phyloP scores from a whole-genome alignment of 768 basidiomycete species.

The Calocera cornea region DNA sequence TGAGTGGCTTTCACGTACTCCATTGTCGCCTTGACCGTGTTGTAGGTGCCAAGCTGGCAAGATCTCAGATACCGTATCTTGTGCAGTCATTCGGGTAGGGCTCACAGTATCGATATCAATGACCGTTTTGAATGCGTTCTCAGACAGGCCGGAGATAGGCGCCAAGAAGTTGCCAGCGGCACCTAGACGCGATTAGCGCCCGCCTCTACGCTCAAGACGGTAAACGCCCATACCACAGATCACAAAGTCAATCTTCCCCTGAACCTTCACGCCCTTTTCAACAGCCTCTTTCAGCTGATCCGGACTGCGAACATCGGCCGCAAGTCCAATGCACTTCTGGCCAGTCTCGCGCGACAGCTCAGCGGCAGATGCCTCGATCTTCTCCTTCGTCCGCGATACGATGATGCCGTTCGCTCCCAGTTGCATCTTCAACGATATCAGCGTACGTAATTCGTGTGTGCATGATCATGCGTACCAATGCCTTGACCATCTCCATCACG shows the following conservation, averaged over 20 bases:
- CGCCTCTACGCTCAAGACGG: not conserved
- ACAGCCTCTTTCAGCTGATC: conserved; percentile 63
- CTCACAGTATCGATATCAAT: conserved; percentile 83
- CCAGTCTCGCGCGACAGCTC: conserved; percentile 62
- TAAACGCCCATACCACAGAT: conserved; percentile 55
- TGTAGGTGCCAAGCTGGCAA: conserved; percentile 70
- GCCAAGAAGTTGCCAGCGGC: conserved; percentile 95
- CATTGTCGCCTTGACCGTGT: conserved; percentile 88
- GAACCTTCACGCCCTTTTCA: conserved; percentile 52
- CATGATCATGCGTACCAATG: conserved; percentile 43
- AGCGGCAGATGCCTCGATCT: conserved; percentile 52
- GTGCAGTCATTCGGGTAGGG: conserved; percentile 6
- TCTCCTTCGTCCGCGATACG: conserved; percentile 54
- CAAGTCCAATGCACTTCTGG: conserved; percentile 49
- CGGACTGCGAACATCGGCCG: conserved; percentile 75
- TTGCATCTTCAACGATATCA: conserved; percentile 42
- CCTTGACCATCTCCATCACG: conserved; percentile 75
- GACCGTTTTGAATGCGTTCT: conserved; percentile 85
- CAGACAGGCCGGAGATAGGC: conserved; percentile 67
- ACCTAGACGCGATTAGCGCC: conserved; percentile 32
- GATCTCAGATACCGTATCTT: not conserved
- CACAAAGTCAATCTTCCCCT: conserved; percentile 86
- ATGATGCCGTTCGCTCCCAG: conserved; percentile 75
- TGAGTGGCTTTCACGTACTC: conserved; percentile 51
- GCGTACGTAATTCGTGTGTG: not conserved